Conservation (phyloP, 1,284 basidiomycete genomes). For the Somion occarium region DNA sequence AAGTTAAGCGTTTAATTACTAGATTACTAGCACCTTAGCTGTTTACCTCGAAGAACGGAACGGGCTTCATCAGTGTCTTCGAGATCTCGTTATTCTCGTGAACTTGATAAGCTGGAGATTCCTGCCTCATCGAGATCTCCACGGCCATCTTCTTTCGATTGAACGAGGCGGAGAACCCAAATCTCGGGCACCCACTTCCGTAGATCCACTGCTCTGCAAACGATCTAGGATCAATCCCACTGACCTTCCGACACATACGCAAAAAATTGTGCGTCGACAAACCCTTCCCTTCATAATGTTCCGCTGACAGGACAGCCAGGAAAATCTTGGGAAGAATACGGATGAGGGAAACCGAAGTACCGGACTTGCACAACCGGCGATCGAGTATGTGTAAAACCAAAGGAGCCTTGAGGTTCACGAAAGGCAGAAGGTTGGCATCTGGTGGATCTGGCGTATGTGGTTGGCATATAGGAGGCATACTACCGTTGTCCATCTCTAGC, state of each 20-base stretch:
- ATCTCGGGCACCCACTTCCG: constrained; percentile 92
- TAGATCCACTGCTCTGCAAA: constrained; percentile 99
- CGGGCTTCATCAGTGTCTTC: constrained; percentile 74
- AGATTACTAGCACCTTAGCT: no score
- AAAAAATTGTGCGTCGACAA: constrained; percentile 91
- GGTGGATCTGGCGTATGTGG: constrained; percentile 84
- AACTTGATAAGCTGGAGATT: constrained; percentile 70
- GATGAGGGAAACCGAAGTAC: constrained; percentile 90
- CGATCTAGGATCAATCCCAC: constrained; percentile 81
- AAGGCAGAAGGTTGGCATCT: constrained; percentile 71
- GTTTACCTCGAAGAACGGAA: constrained; percentile 78
- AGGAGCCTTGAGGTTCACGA: constrained; percentile 94
- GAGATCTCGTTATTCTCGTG: constrained; percentile 66
- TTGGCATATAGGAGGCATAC: constrained; percentile 92
- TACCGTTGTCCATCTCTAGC: constrained; percentile 82
- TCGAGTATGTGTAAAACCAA: constrained; percentile 96
- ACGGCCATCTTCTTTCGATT: constrained; percentile 98
- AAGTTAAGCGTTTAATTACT: constrained; percentile 12
- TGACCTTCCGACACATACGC: constrained; percentile 90
- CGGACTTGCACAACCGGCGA: constrained; percentile 88
- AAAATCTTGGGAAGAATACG: constrained; percentile 95
- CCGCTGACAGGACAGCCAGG: constrained; percentile 90
- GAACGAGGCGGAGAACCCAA: constrained; percentile 88
- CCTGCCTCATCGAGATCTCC: constrained; percentile 91
- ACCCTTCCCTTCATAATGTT: constrained; percentile 73